These are phyloP conservation scores for Blastomyces percursus DNA, from an alignment of 2,329 filamentous ascomycete genomes.

Conservation along the genomic window DNA sequence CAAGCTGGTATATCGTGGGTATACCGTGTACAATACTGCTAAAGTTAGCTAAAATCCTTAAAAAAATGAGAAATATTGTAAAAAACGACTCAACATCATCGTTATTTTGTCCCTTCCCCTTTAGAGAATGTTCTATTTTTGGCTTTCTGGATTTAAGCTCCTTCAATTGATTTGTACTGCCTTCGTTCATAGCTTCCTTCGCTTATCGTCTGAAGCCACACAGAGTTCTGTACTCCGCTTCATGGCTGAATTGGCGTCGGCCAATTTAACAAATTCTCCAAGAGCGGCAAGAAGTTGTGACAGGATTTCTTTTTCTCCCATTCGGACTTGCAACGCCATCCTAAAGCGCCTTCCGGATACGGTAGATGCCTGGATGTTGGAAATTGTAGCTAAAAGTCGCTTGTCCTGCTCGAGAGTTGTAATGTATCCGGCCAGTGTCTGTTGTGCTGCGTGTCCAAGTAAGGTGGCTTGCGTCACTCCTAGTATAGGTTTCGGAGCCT, in stretches of 20 bases:
- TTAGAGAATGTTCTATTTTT: background rate
- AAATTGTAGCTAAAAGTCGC: slow-evolving; percentile 28
- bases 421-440: slow-evolving; percentile 38
- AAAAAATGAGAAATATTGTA: slow-evolving; percentile 13
- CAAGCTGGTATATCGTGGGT: slow-evolving; percentile 9
- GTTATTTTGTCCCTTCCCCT: background rate
- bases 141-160: background rate
- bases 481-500: slow-evolving; percentile 27
- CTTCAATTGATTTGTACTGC: background rate
- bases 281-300: slow-evolving; percentile 40
- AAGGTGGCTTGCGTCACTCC: slow-evolving; percentile 22
- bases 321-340: slow-evolving; percentile 57
- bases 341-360: slow-evolving; percentile 30
- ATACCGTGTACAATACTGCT: slow-evolving; percentile 11
- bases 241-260: slow-evolving; percentile 13
- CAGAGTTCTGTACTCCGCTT: slow-evolving; percentile 25
- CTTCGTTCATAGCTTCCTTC: slow-evolving; percentile 4
- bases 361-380: slow-evolving; percentile 22
- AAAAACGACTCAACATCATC: background rate
- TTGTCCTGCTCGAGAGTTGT: slow-evolving; percentile 45
- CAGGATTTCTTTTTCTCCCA: slow-evolving; percentile 62
- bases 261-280: slow-evolving; percentile 16
- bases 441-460: slow-evolving; percentile 25
- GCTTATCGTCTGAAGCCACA: slow-evolving; percentile 19
- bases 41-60: slow-evolving; percentile 13